Base-by-base conservation (phyloP, 306 rosid species). In the Dalbergia cultrata region DNA sequence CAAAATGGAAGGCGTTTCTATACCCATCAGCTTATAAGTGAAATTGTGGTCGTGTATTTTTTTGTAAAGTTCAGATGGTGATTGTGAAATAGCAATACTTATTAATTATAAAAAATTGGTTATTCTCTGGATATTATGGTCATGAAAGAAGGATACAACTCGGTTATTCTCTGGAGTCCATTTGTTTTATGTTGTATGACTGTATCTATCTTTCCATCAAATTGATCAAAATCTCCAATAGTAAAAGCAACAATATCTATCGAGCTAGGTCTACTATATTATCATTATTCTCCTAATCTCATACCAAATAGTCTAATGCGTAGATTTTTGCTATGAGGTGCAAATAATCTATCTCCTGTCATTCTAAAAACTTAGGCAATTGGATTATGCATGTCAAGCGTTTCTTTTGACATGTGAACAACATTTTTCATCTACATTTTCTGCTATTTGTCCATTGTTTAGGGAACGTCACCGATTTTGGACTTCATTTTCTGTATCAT, bases 401-500 rank as follows among this genome's bases (percentile, higher is more conserved):
- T 72, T 3, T 72, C 65, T 26, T 37, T 54, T 3, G 35, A 9
- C 7, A 4, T 13, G 35, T 9, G 1, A 26, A 72, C 66, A 31
- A 54, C 5, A 0, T 0, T 6, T 9, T 9, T 44, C 19, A 18
- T 72, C 52, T 1, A 72, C 13, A 18, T 54, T 9, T 31, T 71
- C 0, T 31, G 22, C 1, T 8, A 0, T 72, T 18, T n/a, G 7
- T 11, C 47, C 33, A 16, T 37, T n/a, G 0, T 7, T 35, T 8
- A 53, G 3, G 3, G 19, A 35, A 37, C 2, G 1, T 11, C 54
- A 9, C 12, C 65, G 13, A 17, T 72, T 34, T 11, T 54, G 76
- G 8, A 54, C 16, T 43, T 72, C 76, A 54, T 75, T 65, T 31
- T 39, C 22, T 0, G 34, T 59, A 12, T 74, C 79, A 74, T 59